Conservation (phyloP, 495 filamentous ascomycete species). For the Neurospora africana region DNA sequence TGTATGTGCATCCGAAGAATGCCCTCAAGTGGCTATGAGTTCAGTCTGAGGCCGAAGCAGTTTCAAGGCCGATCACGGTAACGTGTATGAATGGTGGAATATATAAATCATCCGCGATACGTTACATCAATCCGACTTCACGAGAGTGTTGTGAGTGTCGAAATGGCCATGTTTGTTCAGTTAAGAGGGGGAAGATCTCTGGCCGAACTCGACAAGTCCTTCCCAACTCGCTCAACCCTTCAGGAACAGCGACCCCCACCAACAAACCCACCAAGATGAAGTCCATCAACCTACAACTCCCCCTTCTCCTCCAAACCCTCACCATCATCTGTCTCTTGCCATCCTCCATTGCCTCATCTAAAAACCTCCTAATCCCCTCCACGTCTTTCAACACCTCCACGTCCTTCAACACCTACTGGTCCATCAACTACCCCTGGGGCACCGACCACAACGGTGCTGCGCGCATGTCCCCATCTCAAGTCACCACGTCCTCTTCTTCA, state of each 20-base stretch:
- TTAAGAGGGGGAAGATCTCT: neutral
- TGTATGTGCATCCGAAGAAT: neutral
- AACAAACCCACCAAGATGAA: neutral
- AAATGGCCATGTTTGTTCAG: neutral
- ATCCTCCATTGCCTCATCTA: conserved; percentile 14
- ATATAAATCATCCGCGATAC: neutral
- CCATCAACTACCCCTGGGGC: conserved; percentile 40
- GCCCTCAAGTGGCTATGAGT: neutral
- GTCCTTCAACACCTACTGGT: conserved; percentile 41
- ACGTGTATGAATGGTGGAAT: neutral
- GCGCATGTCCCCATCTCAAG: conserved; percentile 39
- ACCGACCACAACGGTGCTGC: conserved; percentile 46
- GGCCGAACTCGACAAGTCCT: neutral
- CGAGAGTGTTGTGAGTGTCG: neutral
- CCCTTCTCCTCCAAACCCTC: neutral
- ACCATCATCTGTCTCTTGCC: neutral
- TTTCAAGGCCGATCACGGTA: neutral
- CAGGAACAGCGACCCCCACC: neutral
- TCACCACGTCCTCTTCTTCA: conserved; percentile 16
- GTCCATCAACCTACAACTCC: neutral
- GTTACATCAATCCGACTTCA: too few species aligned
- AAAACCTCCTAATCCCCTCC: conserved; percentile 38
- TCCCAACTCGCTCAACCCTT: neutral
- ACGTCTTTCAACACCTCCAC: conserved; percentile 36
- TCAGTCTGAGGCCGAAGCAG: neutral